Base-by-base conservation (phyloP, 2,329 filamentous ascomycete genomes). In the Metarhizium robertsii region DNA sequence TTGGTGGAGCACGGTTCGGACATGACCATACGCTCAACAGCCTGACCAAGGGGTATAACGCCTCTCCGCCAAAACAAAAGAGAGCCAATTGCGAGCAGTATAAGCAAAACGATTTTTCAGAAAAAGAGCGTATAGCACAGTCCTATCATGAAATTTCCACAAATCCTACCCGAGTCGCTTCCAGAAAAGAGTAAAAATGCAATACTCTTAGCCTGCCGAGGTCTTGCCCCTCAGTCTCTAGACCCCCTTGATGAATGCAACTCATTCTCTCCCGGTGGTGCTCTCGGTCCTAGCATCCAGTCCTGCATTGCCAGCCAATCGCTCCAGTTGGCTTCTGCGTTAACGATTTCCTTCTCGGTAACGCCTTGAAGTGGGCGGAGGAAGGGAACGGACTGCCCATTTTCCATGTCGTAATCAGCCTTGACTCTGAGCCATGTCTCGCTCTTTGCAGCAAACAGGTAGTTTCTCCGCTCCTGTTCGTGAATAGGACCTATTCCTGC, bases 261-360 rank as follows among this genome's bases (percentile, higher is more conserved):
- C 45, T 68, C 62, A 16, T 60, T 61, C 30, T 64, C 63, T n/a
- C 65, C 60, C 3, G 56, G 55, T 36, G 87, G 88, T 36, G 86
- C 86, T 58, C 89, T 76, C 1, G 89, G 88, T 2, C 92, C 92
- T n/a, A 96, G 76, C 91, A 96, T 95, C 92, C 92, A 97, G 70
- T 96, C 92, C 70, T 96, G 90, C 90, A 96, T 95, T 13, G 90
- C 90, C 36, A 96, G 75, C 92, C 92, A 97, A 65, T 92, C 86
- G 67, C 90, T 95, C 94, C 94, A 99, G 57, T 80, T 85, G 59
- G 81, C 80, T 73, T 97, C 92, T 0, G 92, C 92, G 14, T 76
- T 81, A 59, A 88, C 81, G 59, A 97, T 89, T 73, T 97, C 94
- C 25, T 83, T 81, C 65, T 92, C 84, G 7, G 83, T 81, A 1